These are phyloP conservation scores for Nematocida parisii DNA, from an alignment of 371 early-diverging fungal genomes.

Conservation along the genomic window DNA sequence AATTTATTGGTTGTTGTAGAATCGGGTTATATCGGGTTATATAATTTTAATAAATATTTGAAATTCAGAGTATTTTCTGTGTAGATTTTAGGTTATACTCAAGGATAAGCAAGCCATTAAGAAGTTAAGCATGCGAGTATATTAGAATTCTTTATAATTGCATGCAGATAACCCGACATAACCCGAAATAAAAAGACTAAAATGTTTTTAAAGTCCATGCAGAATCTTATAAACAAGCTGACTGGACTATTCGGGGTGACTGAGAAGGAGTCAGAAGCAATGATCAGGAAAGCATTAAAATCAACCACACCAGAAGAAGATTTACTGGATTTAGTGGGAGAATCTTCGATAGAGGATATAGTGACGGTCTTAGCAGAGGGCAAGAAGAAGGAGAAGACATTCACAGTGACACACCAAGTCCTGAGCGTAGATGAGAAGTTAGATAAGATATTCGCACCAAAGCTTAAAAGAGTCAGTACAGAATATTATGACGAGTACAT, in stretches of 20 bases:
- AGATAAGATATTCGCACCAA: conserved; percentile 55
- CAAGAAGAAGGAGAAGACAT: conserved; percentile 30
- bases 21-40: no score
- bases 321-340: conserved; percentile 67
- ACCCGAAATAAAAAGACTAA: background rate
- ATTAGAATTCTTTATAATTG: no score
- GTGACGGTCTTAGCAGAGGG: conserved; percentile 40
- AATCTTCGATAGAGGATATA: conserved; percentile 60
- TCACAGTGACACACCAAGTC: background rate
- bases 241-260: conserved; percentile 48
- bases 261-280: conserved; percentile 42
- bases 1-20: no score
- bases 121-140: no score
- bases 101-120: no score
- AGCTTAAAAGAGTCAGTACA: conserved; percentile 23
- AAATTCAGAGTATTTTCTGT: no score
- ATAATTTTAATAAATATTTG: no score
- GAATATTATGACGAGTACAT: conserved; percentile 50
- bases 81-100: no score
- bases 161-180: no score
- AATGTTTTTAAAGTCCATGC: conserved; percentile 46
- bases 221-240: conserved; percentile 41
- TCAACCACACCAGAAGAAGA: conserved; percentile 55
- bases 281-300: conserved; percentile 55
- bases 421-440: conserved; percentile 18